Evolutionary conservation across 2,329 filamentous ascomycete genomes (phyloP).

Genomic region (Talaromyces amestolkiae): DNA sequence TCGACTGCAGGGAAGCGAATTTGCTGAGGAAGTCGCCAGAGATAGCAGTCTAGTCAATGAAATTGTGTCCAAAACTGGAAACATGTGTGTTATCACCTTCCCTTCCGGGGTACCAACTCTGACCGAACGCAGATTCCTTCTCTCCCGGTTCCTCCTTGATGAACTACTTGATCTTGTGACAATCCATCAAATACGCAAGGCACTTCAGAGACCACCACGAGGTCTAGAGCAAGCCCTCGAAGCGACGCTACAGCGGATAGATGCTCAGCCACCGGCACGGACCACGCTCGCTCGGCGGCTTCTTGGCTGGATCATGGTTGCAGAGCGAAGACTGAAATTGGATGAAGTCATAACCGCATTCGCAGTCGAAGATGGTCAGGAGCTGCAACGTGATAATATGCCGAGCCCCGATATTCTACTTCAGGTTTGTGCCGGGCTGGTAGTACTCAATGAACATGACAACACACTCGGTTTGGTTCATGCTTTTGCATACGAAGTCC

Average conservation of each 20-base stretch:
- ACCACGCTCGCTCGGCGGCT: not conserved
- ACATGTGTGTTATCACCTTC: not conserved
- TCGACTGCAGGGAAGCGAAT: not conserved
- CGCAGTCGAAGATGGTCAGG: not conserved
- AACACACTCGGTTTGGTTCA: slow-evolving; percentile 13
- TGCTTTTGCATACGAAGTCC: slow-evolving; percentile 10
- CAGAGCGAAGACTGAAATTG: not conserved
- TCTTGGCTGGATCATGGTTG: not conserved
- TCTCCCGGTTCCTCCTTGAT: not conserved
- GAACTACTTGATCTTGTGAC: not conserved
- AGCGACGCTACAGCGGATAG: not conserved
- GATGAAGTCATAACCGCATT: not conserved
- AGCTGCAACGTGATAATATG: not conserved
- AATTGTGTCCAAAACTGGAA: not conserved
- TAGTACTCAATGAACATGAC: slow-evolving; percentile 12
- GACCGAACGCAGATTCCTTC: not conserved
- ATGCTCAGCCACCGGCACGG: not conserved
- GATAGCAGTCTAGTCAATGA: not conserved
- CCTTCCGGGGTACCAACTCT: not conserved
- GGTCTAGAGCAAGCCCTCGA: not conserved
- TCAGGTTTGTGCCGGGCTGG: slow-evolving; percentile 12
- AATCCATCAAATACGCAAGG: not conserved
- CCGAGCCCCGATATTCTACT: slow-evolving; percentile 9
- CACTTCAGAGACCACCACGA: not conserved
- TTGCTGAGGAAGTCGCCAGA: not conserved